Conservation (phyloP, 176 grass and related monocot genomes). For the Pontederia paniculata region DNA sequence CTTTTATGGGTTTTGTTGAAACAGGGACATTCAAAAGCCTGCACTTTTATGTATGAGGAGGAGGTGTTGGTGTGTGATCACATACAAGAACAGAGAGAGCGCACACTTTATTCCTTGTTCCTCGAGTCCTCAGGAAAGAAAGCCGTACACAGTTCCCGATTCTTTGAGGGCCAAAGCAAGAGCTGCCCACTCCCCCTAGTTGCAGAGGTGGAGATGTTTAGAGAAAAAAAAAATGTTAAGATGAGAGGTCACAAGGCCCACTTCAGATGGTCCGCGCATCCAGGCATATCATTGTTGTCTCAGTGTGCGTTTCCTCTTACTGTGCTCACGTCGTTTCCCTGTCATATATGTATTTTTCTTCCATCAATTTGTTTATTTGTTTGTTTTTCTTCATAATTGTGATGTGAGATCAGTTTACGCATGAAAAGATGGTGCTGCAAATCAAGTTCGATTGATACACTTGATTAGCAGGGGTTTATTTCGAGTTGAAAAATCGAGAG, state of each 20-base stretch:
- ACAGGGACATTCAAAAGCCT: not conserved
- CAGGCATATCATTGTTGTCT: conserved; percentile 47
- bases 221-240: conserved; percentile 36
- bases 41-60: not conserved
- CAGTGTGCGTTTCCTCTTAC: too few species aligned
- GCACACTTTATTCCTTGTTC: conserved; percentile 88
- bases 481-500: too few species aligned
- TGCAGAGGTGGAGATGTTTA: not conserved
- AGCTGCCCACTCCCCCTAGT: not conserved
- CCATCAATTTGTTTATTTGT: too few species aligned
- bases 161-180: conserved; percentile 49
- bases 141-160: conserved; percentile 95
- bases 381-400: too few species aligned
- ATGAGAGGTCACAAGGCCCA: conserved; percentile 75
- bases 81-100: not conserved
- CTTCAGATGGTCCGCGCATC: not conserved
- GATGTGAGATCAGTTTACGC: too few species aligned
- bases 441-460: too few species aligned
- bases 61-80: not conserved
- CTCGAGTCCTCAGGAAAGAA: conserved; percentile 76
- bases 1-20: too few species aligned
- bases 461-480: too few species aligned
- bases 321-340: conserved; percentile 26
- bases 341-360: not conserved
- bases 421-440: too few species aligned